Evolutionary conservation across 805 yeast genomes (phyloP).

Genomic region (Clavispora carvajalis): DNA sequence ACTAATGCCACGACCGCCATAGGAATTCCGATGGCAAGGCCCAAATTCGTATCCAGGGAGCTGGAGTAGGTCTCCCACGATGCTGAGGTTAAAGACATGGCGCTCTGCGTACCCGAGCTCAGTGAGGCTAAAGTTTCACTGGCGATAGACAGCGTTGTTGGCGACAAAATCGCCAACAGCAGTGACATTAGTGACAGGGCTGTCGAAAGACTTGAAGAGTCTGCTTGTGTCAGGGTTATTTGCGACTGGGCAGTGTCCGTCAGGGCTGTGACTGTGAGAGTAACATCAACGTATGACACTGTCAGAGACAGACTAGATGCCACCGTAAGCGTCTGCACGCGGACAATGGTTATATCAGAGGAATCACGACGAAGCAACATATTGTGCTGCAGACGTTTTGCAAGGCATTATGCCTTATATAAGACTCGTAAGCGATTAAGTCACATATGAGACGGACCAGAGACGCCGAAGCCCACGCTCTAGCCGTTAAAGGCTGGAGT

Average conservation of each 20-base stretch:
- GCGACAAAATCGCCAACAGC: too few species aligned
- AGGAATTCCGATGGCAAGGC: slow-evolving; percentile 30
- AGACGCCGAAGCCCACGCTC: neutral
- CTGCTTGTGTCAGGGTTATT: neutral
- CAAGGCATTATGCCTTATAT: neutral
- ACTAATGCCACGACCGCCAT: slow-evolving; percentile 21
- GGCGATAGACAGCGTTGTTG: too few species aligned
- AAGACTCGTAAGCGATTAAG: too few species aligned
- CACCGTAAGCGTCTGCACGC: neutral
- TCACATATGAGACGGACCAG: neutral
- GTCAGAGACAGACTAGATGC: neutral
- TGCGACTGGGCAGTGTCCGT: too few species aligned
- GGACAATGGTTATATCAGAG: neutral
- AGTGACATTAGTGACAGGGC: too few species aligned
- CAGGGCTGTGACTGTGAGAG: neutral
- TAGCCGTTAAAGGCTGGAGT: too few species aligned
- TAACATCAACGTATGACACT: neutral
- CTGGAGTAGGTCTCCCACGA: neutral
- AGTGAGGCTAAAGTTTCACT: too few species aligned
- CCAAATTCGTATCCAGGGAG: slow-evolving; percentile 15
- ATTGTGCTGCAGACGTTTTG: neutral
- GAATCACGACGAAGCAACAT: neutral
- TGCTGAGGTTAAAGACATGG: neutral
- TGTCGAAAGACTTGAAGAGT: too few species aligned
- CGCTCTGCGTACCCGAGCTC: neutral